A percentile compares a stretch with the other conserved stretches of the same genome.
phyloP scores from a whole-genome alignment of 495 filamentous ascomycete genomes.

The Bombardia bombarda region DNA sequence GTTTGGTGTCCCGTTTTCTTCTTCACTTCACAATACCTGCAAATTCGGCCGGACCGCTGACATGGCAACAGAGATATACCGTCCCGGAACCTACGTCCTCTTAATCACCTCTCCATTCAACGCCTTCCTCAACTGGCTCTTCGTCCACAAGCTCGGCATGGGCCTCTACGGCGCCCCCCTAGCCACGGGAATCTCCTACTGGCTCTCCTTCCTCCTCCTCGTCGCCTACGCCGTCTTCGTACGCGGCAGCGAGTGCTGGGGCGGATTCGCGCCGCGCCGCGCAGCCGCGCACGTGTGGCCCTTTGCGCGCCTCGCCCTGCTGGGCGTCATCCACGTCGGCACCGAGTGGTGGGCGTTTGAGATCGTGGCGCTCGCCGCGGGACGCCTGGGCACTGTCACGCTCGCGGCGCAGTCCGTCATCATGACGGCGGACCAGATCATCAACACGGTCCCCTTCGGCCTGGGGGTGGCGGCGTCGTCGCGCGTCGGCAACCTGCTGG shows the following conservation, averaged over 20 bases:
- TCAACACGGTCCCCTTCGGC: constrained; percentile 91
- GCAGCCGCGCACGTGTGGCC: constrained; percentile 58
- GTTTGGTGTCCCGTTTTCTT: constrained; percentile 26
- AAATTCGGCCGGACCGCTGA: not conserved
- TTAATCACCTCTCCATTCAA: constrained; percentile 77
- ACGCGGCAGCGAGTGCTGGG: constrained; percentile 71
- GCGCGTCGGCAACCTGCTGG: constrained; percentile 76
- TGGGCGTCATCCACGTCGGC: constrained; percentile 83
- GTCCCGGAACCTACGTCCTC: constrained; percentile 80
- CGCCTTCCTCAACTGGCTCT: constrained; percentile 68
- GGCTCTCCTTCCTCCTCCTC: constrained; percentile 73
- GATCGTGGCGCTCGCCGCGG: constrained; percentile 87
- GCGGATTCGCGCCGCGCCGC: constrained; percentile 58
- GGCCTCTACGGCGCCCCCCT: constrained; percentile 75
- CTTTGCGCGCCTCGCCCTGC: constrained; percentile 66
- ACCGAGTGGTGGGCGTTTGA: constrained; percentile 98
- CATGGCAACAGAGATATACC: constrained; percentile 59
- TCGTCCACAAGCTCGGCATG: constrained; percentile 62
- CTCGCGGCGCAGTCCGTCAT: constrained; percentile 86
- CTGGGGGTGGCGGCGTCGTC: constrained; percentile 77
- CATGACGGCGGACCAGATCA: constrained; percentile 88
- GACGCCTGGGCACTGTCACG: constrained; percentile 71
- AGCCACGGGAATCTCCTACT: constrained; percentile 81
- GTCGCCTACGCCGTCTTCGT: constrained; percentile 69
- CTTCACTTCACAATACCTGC: not conserved